Conservation (phyloP, 371 early-diverging fungal species). For the Conidiobolus incongruus region DNA sequence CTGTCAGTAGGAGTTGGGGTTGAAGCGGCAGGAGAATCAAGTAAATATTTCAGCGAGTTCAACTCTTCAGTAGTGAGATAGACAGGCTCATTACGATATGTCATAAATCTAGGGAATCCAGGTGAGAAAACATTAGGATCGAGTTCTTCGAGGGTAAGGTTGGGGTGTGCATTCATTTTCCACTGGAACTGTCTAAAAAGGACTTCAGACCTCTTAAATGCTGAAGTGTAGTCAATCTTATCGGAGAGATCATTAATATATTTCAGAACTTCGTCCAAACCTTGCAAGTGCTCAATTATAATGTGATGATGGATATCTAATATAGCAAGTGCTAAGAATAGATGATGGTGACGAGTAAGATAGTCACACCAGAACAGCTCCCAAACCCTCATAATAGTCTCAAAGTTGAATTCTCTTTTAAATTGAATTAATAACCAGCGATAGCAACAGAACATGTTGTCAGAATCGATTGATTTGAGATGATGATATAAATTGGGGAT, state of each 20-base stretch:
- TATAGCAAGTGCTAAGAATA: slow-evolving; percentile 80
- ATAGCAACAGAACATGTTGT: slow-evolving; percentile 80
- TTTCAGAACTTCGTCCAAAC: slow-evolving; percentile 81
- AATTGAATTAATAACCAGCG: slow-evolving; percentile 90
- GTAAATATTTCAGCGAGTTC: too few species aligned
- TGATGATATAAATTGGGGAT: slow-evolving; percentile 56
- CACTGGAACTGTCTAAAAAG: background rate
- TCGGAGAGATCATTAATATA: slow-evolving; percentile 71
- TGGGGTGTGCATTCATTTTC: background rate
- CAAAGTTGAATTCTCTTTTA: slow-evolving; percentile 83
- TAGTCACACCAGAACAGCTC: slow-evolving; percentile 79
- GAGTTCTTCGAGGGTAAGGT: slow-evolving; percentile 1
- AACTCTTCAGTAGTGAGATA: too few species aligned
- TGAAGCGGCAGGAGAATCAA: too few species aligned
- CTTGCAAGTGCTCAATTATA: slow-evolving; percentile 40
- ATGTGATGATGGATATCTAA: slow-evolving; percentile 55
- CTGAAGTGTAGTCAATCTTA: slow-evolving; percentile 45
- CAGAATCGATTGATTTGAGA: slow-evolving; percentile 41
- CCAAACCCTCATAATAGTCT: slow-evolving; percentile 63
- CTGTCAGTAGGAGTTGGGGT: too few species aligned
- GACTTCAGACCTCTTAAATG: slow-evolving; percentile 46
- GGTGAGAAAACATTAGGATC: too few species aligned
- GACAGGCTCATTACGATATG: too few species aligned
- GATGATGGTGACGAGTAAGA: slow-evolving; percentile 46
- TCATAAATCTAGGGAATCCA: too few species aligned